These are phyloP conservation scores for Monosporascus sp. DNA, from an alignment of 2,329 filamentous ascomycete species.

Conservation along the genomic window DNA sequence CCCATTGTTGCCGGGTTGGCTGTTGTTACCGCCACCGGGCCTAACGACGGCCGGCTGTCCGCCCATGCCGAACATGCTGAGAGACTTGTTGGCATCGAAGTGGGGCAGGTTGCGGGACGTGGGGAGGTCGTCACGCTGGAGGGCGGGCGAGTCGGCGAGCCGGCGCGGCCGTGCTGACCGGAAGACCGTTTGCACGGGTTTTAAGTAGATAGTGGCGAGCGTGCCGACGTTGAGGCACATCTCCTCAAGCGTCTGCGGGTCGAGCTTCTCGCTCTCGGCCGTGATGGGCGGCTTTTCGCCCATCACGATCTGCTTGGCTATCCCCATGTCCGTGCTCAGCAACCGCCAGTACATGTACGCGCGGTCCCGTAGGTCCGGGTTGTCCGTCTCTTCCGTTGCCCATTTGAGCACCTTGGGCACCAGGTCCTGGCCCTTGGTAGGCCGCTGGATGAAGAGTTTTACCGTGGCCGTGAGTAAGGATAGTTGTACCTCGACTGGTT, in stretches of 20 bases:
- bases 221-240: constrained; percentile 97
- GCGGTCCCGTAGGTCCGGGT: constrained; percentile 89
- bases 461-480: constrained; percentile 93
- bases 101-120: constrained; percentile 45
- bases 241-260: constrained; percentile 86
- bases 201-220: constrained; percentile 93
- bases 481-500: constrained; percentile 92
- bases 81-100: constrained; percentile 54
- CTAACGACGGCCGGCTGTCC: constrained; percentile 48
- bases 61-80: constrained; percentile 54
- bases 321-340: constrained; percentile 82
- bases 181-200: constrained; percentile 96
- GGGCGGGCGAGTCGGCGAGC: constrained; percentile 75
- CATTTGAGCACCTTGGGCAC: constrained; percentile 95
- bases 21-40: constrained; percentile 20
- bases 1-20: constrained; percentile 10
- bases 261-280: constrained; percentile 90
- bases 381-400: constrained; percentile 99
- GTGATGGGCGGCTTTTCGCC: constrained; percentile 95
- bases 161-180: constrained; percentile 76
- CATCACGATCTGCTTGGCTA: constrained; percentile 89
- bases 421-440: constrained; percentile 87
- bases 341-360: constrained; percentile 99
- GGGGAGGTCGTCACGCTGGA: constrained; percentile 68
- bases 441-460: constrained; percentile 95